These are phyloP conservation scores for Leccinum olivaceopallidum DNA, from an alignment of 768 basidiomycete species.

Conservation along the genomic window DNA sequence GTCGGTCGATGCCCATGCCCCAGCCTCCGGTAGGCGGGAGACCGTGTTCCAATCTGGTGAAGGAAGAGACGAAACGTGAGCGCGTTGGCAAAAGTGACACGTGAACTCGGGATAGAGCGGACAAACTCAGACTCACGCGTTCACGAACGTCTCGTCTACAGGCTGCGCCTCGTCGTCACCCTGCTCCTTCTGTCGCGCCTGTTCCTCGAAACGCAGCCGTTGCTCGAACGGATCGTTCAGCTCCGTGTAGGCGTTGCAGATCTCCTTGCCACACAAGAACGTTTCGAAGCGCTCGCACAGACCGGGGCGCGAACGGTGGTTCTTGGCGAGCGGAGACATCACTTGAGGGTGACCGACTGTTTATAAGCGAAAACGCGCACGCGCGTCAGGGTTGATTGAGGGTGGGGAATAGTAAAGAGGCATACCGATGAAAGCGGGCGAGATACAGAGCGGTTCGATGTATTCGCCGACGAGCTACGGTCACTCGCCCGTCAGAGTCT, in stretches of 20 bases:
- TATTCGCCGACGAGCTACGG: slow-evolving; percentile 91
- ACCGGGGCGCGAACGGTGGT: slow-evolving; percentile 95
- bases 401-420: neutral
- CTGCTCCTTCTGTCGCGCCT: slow-evolving; percentile 90
- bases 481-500: neutral
- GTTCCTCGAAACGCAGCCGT: slow-evolving; percentile 93
- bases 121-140: slow-evolving; percentile 59
- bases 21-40: slow-evolving; percentile 97
- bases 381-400: neutral
- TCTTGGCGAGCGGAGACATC: slow-evolving; percentile 99
- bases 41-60: slow-evolving; percentile 85
- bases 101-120: neutral
- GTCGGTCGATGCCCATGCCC: slow-evolving; percentile 93
- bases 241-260: slow-evolving; percentile 99
- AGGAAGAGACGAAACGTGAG: neutral
- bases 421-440: slow-evolving; percentile 91
- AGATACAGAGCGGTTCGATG: slow-evolving; percentile 96
- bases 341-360: slow-evolving; percentile 97
- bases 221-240: slow-evolving; percentile 99
- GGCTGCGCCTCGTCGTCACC: slow-evolving; percentile 99
- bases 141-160: slow-evolving; percentile 92
- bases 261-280: slow-evolving; percentile 97
- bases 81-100: neutral
- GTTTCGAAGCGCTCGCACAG: slow-evolving; percentile 98
- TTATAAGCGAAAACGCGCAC: neutral